Conservation (phyloP, 164 flowering plant species). For the Piper betle region DNA sequence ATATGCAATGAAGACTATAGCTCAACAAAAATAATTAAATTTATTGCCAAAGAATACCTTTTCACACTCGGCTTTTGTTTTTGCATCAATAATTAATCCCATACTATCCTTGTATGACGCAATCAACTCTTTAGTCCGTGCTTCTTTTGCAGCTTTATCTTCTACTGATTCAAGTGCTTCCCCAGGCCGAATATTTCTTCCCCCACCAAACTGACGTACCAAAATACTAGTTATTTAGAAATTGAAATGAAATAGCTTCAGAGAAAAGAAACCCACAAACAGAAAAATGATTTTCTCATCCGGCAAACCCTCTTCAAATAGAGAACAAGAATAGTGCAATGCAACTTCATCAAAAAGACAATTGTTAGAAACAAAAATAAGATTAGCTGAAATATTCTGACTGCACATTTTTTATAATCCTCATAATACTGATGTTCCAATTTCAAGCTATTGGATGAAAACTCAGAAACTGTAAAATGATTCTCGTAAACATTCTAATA, state of each 20-base stretch:
- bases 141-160: slow-evolving; percentile 69
- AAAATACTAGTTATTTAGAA: neutral
- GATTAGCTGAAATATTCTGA: neutral
- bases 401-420: neutral
- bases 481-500: too few relatives aligned
- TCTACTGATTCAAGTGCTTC: slow-evolving; percentile 69
- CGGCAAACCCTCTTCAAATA: neutral
- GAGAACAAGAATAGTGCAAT: neutral
- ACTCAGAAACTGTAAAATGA: neutral
- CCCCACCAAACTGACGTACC: slow-evolving; percentile 75
- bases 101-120: slow-evolving; percentile 55
- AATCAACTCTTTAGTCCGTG: slow-evolving; percentile 46
- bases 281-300: neutral
- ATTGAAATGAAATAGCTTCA: neutral
- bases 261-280: neutral
- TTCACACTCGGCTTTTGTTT: slow-evolving; percentile 65
- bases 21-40: too few relatives aligned
- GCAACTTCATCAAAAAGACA: neutral
- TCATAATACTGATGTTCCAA: neutral
- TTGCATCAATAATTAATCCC: slow-evolving; percentile 53
- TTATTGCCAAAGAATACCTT: slow-evolving; percentile 32
- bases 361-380: too few relatives aligned
- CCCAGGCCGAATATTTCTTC: slow-evolving; percentile 65
- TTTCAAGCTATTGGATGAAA: neutral
- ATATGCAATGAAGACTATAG: neutral